Conservation (phyloP, 2,329 filamentous ascomycete genomes). For the Sphaerulina musiva region DNA sequence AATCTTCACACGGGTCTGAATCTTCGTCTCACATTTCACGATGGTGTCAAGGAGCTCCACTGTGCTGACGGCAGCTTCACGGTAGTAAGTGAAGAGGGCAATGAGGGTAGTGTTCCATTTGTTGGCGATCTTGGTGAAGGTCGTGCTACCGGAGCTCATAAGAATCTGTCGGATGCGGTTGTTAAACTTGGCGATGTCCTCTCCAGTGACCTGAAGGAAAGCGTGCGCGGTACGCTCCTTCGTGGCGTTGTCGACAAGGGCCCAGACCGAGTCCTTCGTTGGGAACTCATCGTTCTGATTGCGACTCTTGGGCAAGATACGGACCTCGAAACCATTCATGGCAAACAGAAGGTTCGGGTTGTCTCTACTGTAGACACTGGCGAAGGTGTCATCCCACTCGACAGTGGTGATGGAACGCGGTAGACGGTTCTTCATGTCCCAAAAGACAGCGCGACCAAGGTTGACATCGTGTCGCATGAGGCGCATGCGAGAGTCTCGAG, state of each 20-base stretch:
- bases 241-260: conserved; percentile 87
- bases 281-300: conserved; percentile 96
- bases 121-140: conserved; percentile 99
- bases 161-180: conserved; percentile 97
- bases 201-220: conserved; percentile 94
- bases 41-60: conserved; percentile 92
- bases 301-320: conserved; percentile 88
- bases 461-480: conserved; percentile 99
- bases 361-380: conserved; percentile 94
- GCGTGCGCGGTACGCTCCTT: conserved; percentile 97
- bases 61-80: conserved; percentile 93
- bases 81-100: conserved; percentile 95
- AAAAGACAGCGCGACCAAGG: conserved; percentile 92
- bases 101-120: conserved; percentile 99
- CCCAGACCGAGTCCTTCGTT: conserved; percentile 97
- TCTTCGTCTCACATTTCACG: conserved; percentile 99
- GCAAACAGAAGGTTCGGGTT: conserved; percentile 96
- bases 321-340: conserved; percentile 96
- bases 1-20: conserved; percentile 97
- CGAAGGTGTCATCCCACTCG: conserved; percentile 98
- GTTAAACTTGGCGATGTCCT: conserved; percentile 98
- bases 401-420: conserved; percentile 94
- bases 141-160: conserved; percentile 99
- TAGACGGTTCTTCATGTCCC: conserved; percentile 95
- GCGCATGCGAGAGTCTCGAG: conserved; percentile 92